These are phyloP conservation scores for Raphanus raphanistrum DNA, from an alignment of 345 rosid species.

Conservation along the genomic window DNA sequence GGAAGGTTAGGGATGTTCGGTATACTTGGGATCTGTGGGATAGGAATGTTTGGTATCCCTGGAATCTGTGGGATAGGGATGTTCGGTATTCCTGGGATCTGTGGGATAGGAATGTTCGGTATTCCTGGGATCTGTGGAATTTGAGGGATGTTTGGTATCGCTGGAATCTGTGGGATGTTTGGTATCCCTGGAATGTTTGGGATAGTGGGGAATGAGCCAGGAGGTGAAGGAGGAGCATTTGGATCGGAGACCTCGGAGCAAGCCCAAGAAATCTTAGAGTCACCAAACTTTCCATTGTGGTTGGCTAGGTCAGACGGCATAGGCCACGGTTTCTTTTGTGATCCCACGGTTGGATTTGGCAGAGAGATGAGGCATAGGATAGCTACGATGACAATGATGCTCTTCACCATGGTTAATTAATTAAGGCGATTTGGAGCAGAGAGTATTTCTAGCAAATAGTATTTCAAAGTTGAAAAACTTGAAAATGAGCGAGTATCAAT, in stretches of 20 bases:
- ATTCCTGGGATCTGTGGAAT: background rate
- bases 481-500: conserved; percentile 5
- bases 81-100: conserved; percentile 1
- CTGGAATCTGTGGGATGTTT: background rate
- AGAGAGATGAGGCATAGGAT: conserved; percentile 27
- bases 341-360: conserved; percentile 19
- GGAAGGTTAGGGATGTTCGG: conserved; percentile 24
- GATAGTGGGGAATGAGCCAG: conserved; percentile 24
- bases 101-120: background rate
- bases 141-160: background rate
- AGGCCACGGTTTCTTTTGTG: conserved; percentile 33
- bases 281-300: conserved; percentile 18
- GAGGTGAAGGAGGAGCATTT: conserved; percentile 31
- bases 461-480: background rate
- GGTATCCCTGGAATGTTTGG: conserved; percentile 14
- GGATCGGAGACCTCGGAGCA: conserved; percentile 14
- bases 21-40: background rate
- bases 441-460: background rate
- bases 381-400: conserved; percentile 16
- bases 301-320: conserved; percentile 34
- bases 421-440: conserved; percentile 4
- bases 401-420: conserved; percentile 24
- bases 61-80: conserved; percentile 1
- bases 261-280: conserved; percentile 33
- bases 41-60: background rate